Evolutionary conservation across 305 asterid genomes (phyloP).

Genomic region (Galium porrigens): DNA sequence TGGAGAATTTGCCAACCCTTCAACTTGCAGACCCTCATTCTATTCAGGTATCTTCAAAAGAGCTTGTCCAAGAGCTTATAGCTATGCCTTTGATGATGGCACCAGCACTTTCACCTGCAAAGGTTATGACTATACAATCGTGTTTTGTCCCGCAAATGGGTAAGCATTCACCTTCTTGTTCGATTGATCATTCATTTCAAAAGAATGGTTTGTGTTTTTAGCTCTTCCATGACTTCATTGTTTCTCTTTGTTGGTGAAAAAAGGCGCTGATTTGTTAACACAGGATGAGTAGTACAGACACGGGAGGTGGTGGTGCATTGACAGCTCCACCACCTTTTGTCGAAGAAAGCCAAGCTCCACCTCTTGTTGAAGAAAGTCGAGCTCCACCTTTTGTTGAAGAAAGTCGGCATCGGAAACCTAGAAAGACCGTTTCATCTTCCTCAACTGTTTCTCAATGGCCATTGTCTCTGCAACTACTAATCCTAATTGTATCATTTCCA

Average conservation of each 20-base stretch:
- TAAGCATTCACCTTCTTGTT: slow-evolving; percentile 12
- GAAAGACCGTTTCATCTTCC: slow-evolving; percentile 2
- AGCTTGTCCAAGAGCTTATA: slow-evolving; percentile 81
- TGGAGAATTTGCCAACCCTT: slow-evolving; percentile 65
- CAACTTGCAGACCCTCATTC: slow-evolving; percentile 60
- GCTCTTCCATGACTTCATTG: slow-evolving; percentile 4
- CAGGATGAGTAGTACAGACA: slow-evolving; percentile 12
- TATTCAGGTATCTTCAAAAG: slow-evolving; percentile 59
- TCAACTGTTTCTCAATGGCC: slow-evolving; percentile 9
- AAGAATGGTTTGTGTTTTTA: neutral
- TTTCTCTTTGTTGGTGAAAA: neutral
- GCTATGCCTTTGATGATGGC: slow-evolving; percentile 72
- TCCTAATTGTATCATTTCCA: slow-evolving; percentile 5
- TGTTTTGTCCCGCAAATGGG: slow-evolving; percentile 60
- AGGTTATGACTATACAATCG: slow-evolving; percentile 39
- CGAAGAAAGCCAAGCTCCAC: slow-evolving; percentile 6
- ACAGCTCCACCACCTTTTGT: slow-evolving; percentile 1
- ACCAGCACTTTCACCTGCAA: slow-evolving; percentile 92
- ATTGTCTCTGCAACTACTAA: neutral
- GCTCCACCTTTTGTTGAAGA: neutral
- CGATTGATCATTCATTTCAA: neutral
- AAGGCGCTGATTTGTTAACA: slow-evolving; percentile 13
- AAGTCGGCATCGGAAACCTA: slow-evolving; percentile 6
- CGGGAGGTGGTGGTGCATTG: neutral
- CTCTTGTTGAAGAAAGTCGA: neutral